These are phyloP conservation scores for Nicotiana paniculata DNA, from an alignment of 257 asterid genomes.

Conservation along the genomic window DNA sequence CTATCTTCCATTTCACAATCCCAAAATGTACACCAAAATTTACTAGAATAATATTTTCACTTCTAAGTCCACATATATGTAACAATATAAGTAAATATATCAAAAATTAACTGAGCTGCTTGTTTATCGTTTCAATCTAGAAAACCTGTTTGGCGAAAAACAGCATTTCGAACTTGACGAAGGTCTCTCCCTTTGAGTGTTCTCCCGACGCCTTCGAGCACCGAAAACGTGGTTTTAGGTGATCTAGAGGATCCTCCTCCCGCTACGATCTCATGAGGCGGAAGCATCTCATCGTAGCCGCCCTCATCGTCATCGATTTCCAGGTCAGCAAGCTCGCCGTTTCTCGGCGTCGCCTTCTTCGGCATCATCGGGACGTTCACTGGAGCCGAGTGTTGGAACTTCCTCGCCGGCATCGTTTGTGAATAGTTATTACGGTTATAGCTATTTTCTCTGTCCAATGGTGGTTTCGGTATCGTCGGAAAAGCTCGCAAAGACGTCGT, in stretches of 20 bases:
- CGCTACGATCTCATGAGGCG: conserved; percentile 84
- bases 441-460: conserved; percentile 20
- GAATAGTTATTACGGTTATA: conserved; percentile 26
- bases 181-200: conserved; percentile 92
- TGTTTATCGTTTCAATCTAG: conserved; percentile 27
- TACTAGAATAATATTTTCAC: neutral
- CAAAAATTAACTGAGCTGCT: neutral
- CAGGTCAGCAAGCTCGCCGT: conserved; percentile 18
- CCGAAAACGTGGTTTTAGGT: conserved; percentile 49
- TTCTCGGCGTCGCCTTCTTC: conserved; percentile 32
- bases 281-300: conserved; percentile 71
- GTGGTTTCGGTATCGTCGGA: conserved; percentile 56
- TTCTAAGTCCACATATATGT: neutral
- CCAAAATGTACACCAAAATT: neutral
- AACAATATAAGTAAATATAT: neutral
- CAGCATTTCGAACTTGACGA: conserved; percentile 81
- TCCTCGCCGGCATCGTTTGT: conserved; percentile 48
- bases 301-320: conserved; percentile 33
- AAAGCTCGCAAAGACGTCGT: conserved; percentile 35
- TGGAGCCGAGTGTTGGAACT: conserved; percentile 71
- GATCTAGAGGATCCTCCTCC: conserved; percentile 42
- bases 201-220: conserved; percentile 78
- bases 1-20: neutral
- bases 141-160: conserved; percentile 80
- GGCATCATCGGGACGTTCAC: conserved; percentile 62